These are phyloP conservation scores for Leccinum olivaceopallidum DNA, from an alignment of 768 basidiomycete genomes.

Conservation along the genomic window DNA sequence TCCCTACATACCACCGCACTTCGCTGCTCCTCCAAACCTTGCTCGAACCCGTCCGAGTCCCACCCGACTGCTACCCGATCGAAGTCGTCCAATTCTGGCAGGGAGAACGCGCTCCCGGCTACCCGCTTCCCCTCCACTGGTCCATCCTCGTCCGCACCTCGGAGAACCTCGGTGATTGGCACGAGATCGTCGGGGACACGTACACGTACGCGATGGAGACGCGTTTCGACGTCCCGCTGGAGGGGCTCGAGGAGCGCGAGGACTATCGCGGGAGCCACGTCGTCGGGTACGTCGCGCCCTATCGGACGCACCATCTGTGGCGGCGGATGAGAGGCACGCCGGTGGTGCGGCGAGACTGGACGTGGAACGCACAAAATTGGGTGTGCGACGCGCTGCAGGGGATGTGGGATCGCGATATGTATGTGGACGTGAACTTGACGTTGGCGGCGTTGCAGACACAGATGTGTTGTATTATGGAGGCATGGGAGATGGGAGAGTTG, in stretches of 20 bases:
- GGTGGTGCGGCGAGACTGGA: slow-evolving; percentile 13
- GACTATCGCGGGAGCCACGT: slow-evolving; percentile 30
- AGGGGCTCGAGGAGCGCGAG: neutral
- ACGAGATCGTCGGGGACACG: slow-evolving; percentile 30
- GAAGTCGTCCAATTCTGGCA: slow-evolving; percentile 34
- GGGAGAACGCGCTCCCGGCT: slow-evolving; percentile 17
- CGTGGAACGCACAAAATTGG: slow-evolving; percentile 33
- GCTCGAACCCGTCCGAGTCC: slow-evolving; percentile 24
- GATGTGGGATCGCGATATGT: slow-evolving; percentile 12
- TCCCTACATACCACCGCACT: neutral
- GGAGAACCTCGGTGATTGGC: slow-evolving; percentile 19
- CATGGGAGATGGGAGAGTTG: slow-evolving; percentile 29
- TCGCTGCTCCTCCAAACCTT: neutral
- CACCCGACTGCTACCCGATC: slow-evolving; percentile 19
- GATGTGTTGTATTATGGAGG: slow-evolving; percentile 31
- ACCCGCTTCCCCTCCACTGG: slow-evolving; percentile 31
- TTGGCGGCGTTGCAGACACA: slow-evolving; percentile 26
- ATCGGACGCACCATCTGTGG: slow-evolving; percentile 13
- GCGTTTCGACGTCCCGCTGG: slow-evolving; percentile 12
- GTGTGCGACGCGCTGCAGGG: slow-evolving; percentile 26
- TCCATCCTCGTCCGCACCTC: slow-evolving; percentile 29
- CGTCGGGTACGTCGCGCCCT: slow-evolving; percentile 24
- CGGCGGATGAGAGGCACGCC: slow-evolving; percentile 20
- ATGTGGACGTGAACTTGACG: slow-evolving; percentile 16
- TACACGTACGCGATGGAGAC: slow-evolving; percentile 19